phyloP scores from a whole-genome alignment of 345 rosid genomes.

The Euphorbia lathyris region DNA sequence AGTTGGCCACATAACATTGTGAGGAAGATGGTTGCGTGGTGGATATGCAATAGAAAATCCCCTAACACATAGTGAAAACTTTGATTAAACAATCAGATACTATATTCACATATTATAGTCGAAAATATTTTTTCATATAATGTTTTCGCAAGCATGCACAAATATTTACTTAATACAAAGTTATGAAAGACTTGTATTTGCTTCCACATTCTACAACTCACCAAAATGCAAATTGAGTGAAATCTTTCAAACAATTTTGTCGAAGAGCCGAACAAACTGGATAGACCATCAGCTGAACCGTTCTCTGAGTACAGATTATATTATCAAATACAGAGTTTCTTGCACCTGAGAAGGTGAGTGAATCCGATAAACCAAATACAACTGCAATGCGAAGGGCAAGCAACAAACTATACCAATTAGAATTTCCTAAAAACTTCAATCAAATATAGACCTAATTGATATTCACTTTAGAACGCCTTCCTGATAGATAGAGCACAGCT shows the following conservation, averaged over 20 bases:
- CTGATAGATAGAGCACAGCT: background rate
- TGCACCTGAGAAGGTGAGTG: constrained; percentile 6
- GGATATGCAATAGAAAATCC: constrained; percentile 32
- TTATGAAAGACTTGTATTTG: background rate
- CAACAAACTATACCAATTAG: background rate
- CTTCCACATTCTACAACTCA: background rate
- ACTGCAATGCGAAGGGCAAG: background rate
- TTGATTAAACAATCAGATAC: background rate
- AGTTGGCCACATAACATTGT: constrained; percentile 19
- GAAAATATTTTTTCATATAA: background rate
- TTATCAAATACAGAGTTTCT: background rate
- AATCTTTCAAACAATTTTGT: constrained; percentile 5
- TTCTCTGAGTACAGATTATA: background rate
- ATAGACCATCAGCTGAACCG: constrained; percentile 9
- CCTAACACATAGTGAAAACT: constrained; percentile 25
- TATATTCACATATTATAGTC: background rate
- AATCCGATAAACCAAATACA: background rate
- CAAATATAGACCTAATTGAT: background rate
- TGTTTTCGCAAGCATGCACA: background rate
- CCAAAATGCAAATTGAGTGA: constrained; percentile 10
- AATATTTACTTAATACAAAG: background rate
- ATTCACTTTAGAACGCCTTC: background rate
- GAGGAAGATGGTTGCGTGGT: constrained; percentile 11
- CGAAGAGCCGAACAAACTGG: constrained; percentile 6
- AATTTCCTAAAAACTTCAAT: background rate